These are phyloP conservation scores for Hypoxylon lenormandii DNA, from an alignment of 495 filamentous ascomycete genomes.

Conservation along the genomic window DNA sequence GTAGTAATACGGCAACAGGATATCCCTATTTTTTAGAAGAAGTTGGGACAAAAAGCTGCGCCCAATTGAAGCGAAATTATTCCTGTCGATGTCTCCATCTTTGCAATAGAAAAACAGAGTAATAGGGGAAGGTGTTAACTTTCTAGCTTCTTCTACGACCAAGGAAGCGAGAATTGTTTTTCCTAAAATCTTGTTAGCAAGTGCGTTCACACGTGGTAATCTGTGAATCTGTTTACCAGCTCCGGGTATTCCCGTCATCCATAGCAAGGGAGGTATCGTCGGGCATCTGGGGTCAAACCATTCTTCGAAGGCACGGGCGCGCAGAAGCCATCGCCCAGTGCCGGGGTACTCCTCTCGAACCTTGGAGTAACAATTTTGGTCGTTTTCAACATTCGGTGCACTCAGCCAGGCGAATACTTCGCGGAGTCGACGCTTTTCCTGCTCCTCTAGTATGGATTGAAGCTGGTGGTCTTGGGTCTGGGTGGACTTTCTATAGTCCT, in stretches of 20 bases:
- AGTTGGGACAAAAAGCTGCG: constrained; percentile 1
- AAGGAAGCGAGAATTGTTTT: not conserved
- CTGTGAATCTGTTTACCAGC: not conserved
- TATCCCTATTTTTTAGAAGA: not conserved
- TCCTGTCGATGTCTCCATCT: not conserved
- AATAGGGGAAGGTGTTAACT: not conserved
- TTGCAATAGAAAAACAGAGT: not conserved
- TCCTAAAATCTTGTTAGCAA: not conserved
- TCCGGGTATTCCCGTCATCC: not conserved
- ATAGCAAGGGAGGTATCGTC: not conserved
- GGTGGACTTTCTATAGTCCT: not conserved
- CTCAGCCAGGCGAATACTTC: not conserved
- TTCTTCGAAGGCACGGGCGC: not conserved
- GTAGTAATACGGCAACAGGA: not conserved
- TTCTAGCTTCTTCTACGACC: not conserved
- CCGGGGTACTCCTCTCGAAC: not conserved
- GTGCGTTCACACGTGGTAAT: not conserved
- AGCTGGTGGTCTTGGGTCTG: not conserved
- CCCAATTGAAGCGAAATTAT: constrained; percentile 1
- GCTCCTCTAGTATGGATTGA: not conserved
- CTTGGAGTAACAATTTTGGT: not conserved
- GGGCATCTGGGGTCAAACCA: not conserved
- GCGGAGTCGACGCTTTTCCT: not conserved
- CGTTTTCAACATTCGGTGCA: not conserved
- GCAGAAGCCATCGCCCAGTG: not conserved